Base-by-base conservation (phyloP, 1,139 yeast species). In the Pichia kudriavzevii region DNA sequence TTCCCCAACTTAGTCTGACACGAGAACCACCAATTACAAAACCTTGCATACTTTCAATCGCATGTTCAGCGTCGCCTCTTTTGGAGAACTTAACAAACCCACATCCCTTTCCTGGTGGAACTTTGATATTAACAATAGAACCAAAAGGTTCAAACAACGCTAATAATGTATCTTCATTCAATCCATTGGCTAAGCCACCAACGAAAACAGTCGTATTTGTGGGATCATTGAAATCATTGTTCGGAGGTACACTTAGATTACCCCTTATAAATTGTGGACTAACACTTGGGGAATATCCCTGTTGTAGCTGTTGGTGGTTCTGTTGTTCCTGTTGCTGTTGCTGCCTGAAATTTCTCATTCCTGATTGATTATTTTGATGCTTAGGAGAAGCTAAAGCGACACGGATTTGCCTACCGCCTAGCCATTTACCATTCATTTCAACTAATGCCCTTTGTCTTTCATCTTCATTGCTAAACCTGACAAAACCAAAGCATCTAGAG, bases 151-250 rank as follows among this genome's bases (percentile, higher is more conserved):
- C 77, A 61, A 87, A 87, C 34, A 80, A 67, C 4, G 82, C 66
- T 45, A 78, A 71, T 33, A 88, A 62, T 26, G 87, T 83, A 34
- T 77, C 80, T 52, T 85, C 96, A 12, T 75, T 67, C 19, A 84
- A 87, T 34, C 78, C 76, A 15, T 79, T 66, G 7, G 91, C 77
- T 31, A 87, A 62, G 0, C 96, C 96, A 18, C 96, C 96, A 16
- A 87, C 91, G 56, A 87, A 87, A n/a, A 87, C 95, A 0, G 96
- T 87, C 10, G 95, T 84, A 56, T 85, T 87, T 53, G 72, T 77
- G 14, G 88, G 87, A 52, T 85, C 94, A 27, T 79, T 38, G 8
- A 38, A 33, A 13, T 23, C 16, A 19, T 15, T 19, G 19, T 13
- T 29, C 30, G 42, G 50, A 13, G 47, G 51, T 41, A 46, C n/a